Base-by-base conservation (phyloP, 345 rosid genomes). In the Boechera retrofracta region DNA sequence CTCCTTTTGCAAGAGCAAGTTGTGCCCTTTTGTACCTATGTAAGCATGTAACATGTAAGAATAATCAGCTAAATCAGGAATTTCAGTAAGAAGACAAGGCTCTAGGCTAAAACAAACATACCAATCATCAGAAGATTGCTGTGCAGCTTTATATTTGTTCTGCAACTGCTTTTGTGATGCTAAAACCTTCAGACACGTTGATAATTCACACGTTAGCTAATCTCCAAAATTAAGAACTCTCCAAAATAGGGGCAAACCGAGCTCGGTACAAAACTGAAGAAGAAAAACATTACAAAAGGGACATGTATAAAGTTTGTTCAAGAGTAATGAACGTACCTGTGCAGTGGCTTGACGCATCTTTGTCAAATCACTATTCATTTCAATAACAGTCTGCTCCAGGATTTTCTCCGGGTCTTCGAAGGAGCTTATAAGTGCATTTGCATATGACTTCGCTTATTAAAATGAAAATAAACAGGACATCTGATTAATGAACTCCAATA, bases 301-400 rank as follows among this genome's bases (percentile, higher is more conserved):
- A 13, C 54, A 53, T 51, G 54, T 4, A 73, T 53, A 7, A 16
- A 29, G 10, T 6, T 29, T 52, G 35, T 63, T 18, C 33, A 63
- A 56, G 35, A 39, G 18, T 67, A 59, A 21, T 10, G 26, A 49
- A 33, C 78, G 33, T 75, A 89, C 94, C 77, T 87, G 90, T 69
- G 97, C 97, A 69, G 97, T 87, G 56, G 97, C 94, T 77, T 91
- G 92, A 47, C 92, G 89, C 94, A 91, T 87, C 82, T 89, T 89
- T 8, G 78, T 81, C 81, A 89, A 83, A 84, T 91, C 94, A 72
- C 77, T 85, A 65, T 89, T 89, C 97, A 91, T 89, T 77, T 89
- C 94, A 69, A 85, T 83, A 4, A 91, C 90, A 31, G 92, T 80
- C 78, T 89, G 97, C 62, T 91, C 97, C 60, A 91, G 77, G 51